A percentile compares a stretch with the other conserved stretches of the same genome.
Conservation (phyloP, 2,329 filamentous ascomycete genomes). For the Trichoderma sp. region DNA sequence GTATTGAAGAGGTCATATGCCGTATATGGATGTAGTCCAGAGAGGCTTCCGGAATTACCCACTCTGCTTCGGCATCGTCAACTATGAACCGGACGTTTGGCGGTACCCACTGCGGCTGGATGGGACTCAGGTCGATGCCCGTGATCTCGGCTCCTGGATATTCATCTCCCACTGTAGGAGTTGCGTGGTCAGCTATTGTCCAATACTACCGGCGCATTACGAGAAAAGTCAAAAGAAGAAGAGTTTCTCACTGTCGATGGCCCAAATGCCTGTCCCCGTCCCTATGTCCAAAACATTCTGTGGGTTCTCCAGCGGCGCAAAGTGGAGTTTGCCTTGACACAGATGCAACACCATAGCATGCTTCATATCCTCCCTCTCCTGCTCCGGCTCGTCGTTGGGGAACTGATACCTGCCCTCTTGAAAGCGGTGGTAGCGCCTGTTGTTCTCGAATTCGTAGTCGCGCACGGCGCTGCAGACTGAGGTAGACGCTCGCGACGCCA, state of each 20-base stretch:
- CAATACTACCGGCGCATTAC: neutral
- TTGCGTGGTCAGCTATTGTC: neutral
- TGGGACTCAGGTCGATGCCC: conserved; percentile 41
- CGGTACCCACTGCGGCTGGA: conserved; percentile 34
- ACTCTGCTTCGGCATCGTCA: conserved; percentile 38
- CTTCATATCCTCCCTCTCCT: conserved; percentile 44
- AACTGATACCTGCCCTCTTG: conserved; percentile 40
- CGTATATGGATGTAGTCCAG: conserved; percentile 37
- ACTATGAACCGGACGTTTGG: conserved; percentile 40
- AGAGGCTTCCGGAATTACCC: conserved; percentile 40
- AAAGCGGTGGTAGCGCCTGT: conserved; percentile 43
- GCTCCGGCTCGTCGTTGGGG: conserved; percentile 45
- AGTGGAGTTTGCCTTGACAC: conserved; percentile 39
- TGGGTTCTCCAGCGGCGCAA: conserved; percentile 40
- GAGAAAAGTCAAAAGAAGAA: neutral
- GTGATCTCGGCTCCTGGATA: conserved; percentile 39
- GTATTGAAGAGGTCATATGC: conserved; percentile 31
- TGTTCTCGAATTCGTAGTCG: conserved; percentile 44
- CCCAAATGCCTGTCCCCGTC: conserved; percentile 41
- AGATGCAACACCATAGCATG: conserved; percentile 40
- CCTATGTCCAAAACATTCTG: conserved; percentile 44
- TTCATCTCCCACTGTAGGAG: conserved; percentile 34
- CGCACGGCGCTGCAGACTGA: conserved; percentile 34
- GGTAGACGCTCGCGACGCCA: conserved; percentile 21
- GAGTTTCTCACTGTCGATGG: conserved; percentile 39